These are phyloP conservation scores for Boletus fagicola DNA, from an alignment of 768 basidiomycete genomes.

Conservation along the genomic window DNA sequence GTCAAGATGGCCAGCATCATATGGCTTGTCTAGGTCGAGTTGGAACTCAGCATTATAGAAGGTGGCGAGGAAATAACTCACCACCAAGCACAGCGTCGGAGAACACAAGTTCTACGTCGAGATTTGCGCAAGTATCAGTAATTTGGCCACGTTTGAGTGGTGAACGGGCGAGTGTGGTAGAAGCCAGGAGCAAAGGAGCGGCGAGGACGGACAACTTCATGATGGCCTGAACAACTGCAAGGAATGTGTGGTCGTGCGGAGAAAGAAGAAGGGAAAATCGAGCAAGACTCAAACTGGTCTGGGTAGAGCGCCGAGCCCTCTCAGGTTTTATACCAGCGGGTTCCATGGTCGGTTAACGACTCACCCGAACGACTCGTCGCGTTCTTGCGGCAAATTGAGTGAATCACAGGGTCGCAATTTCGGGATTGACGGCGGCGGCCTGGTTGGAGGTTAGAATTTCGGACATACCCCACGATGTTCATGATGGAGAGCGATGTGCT, in stretches of 20 bases:
- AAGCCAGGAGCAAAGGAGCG: constrained; percentile 20
- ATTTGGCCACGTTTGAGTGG: constrained; percentile 4
- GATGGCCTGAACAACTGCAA: neutral
- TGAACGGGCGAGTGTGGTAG: constrained; percentile 17
- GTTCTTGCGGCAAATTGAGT: neutral
- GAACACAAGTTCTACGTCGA: constrained; percentile 18
- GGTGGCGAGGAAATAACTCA: neutral
- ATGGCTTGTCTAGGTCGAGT: constrained; percentile 15
- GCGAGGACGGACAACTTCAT: constrained; percentile 20
- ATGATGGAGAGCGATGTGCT: no score
- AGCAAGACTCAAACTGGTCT: neutral
- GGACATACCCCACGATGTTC: neutral
- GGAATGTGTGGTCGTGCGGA: neutral
- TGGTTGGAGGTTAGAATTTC: neutral
- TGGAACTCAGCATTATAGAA: neutral
- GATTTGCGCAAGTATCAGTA: constrained; percentile 19
- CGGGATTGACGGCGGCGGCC: neutral
- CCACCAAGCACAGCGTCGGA: constrained; percentile 15
- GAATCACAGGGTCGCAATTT: neutral
- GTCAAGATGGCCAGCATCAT: constrained; percentile 28
- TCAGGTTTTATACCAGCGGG: constrained; percentile 8
- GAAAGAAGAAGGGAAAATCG: neutral
- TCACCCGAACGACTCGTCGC: constrained; percentile 5
- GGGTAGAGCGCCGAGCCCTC: neutral
- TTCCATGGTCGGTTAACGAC: constrained; percentile 8